Evolutionary conservation across 2,329 filamentous ascomycete genomes (phyloP).

Genomic region (Fusarium irregulare): DNA sequence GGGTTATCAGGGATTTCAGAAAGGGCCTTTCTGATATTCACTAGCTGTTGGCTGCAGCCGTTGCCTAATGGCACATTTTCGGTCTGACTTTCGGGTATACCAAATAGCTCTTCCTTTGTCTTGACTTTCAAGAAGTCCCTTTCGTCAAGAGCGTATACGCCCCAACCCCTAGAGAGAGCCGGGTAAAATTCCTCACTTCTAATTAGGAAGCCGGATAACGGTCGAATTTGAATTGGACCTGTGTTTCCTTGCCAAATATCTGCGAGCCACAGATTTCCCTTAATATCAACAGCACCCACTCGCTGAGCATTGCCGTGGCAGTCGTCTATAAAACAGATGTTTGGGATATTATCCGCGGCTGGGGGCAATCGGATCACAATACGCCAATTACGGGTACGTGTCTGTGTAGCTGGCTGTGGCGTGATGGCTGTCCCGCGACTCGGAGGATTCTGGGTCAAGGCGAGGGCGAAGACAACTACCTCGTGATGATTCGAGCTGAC

Average conservation of each 20-base stretch:
- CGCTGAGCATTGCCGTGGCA: constrained; percentile 60
- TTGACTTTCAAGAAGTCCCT: constrained; percentile 56
- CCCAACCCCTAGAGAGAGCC: constrained; percentile 58
- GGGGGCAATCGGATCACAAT: constrained; percentile 59
- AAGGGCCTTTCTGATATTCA: constrained; percentile 45
- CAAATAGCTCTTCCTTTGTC: constrained; percentile 51
- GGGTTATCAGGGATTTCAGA: constrained; percentile 49
- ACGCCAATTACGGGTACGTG: constrained; percentile 61
- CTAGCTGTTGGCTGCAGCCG: constrained; percentile 36
- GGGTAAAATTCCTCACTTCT: constrained; percentile 49
- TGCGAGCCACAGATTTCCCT: constrained; percentile 61
- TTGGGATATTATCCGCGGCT: constrained; percentile 62
- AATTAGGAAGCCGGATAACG: constrained; percentile 31
- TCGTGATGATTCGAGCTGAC: constrained; percentile 79
- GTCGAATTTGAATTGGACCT: constrained; percentile 45
- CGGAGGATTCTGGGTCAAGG: constrained; percentile 44
- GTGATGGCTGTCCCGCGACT: constrained; percentile 5
- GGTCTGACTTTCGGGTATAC: constrained; percentile 39
- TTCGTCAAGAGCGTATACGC: constrained; percentile 59
- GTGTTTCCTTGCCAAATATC: constrained; percentile 61
- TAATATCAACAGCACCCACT: constrained; percentile 63
- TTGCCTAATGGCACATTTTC: constrained; percentile 30
- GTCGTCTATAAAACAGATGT: constrained; percentile 63
- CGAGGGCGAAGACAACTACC: constrained; percentile 65
- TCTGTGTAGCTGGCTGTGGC: constrained; percentile 3